Evolutionary conservation across 2,329 filamentous ascomycete species (phyloP).

Genomic region (Alternaria sp.): DNA sequence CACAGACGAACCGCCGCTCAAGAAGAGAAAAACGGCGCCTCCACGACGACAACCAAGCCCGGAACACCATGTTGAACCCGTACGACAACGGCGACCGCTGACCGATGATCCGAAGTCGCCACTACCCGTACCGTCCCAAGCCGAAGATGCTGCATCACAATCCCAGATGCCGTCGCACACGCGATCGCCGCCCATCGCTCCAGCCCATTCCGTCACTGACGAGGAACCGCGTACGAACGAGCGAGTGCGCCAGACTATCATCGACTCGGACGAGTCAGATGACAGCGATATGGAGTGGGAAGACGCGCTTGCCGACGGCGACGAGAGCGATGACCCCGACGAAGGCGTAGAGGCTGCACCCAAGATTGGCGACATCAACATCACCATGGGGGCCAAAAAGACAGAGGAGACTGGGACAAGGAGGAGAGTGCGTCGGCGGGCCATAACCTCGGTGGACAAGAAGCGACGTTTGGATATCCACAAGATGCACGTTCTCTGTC

Average conservation of each 20-base stretch:
- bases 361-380: conserved; percentile 48
- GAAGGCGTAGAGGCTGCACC: conserved; percentile 34
- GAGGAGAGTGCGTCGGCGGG: conserved; percentile 55
- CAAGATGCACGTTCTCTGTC: conserved; percentile 82
- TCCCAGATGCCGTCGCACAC: conserved; percentile 8
- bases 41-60: conserved; percentile 10
- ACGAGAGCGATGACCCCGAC: conserved; percentile 34
- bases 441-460: conserved; percentile 64
- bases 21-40: conserved; percentile 43
- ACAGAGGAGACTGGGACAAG: conserved; percentile 40
- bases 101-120: neutral
- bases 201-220: neutral
- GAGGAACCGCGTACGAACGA: conserved; percentile 21
- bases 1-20: conserved; percentile 45
- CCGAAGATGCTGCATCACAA: conserved; percentile 3
- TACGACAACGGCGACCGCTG: neutral
- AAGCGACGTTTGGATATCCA: conserved; percentile 76
- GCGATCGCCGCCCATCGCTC: conserved; percentile 1
- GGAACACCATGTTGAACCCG: neutral
- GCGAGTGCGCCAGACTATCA: conserved; percentile 49
- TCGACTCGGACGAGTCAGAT: conserved; percentile 61
- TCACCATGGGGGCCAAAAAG: conserved; percentile 49
- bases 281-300: conserved; percentile 69
- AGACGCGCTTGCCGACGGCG: conserved; percentile 51
- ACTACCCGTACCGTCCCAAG: conserved; percentile 15